Conservation (phyloP, 2,329 filamentous ascomycete genomes). For the Arthrobotrys musiformis region DNA sequence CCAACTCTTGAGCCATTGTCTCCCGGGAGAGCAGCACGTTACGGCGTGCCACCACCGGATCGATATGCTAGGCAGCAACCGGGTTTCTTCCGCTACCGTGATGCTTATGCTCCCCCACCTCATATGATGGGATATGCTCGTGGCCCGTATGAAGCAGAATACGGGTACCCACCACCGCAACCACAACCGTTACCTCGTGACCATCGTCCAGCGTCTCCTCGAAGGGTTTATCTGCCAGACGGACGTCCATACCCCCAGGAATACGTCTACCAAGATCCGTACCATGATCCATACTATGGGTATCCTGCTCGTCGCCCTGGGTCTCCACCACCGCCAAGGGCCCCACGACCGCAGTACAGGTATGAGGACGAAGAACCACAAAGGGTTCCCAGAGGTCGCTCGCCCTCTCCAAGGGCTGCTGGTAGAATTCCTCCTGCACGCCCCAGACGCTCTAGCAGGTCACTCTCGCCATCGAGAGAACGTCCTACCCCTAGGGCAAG, state of each 20-base stretch:
- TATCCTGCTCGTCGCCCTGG: conserved; percentile 34
- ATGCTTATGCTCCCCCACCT: conserved; percentile 35
- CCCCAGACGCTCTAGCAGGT: conserved; percentile 46
- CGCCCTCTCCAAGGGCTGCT: conserved; percentile 30
- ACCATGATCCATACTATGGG: conserved; percentile 44
- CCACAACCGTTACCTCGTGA: too few species aligned
- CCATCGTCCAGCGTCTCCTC: conserved; percentile 29
- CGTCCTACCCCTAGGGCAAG: conserved; percentile 29
- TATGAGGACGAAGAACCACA: conserved; percentile 44
- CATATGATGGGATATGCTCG: conserved; percentile 36
- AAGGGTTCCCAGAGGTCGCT: conserved; percentile 32
- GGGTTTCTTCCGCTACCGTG: conserved; percentile 50
- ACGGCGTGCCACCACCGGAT: conserved; percentile 32
- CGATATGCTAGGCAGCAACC: conserved; percentile 28
- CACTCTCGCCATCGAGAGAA: conserved; percentile 33
- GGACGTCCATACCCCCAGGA: conserved; percentile 44
- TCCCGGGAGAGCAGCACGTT: conserved; percentile 34
- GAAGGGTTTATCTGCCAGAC: conserved; percentile 41
- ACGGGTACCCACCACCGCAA: conserved; percentile 35
- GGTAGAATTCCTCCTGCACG: conserved; percentile 31
- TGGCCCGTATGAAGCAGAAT: conserved; percentile 41
- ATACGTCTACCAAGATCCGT: conserved; percentile 49
- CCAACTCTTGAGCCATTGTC: conserved; percentile 44
- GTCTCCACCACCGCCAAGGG: conserved; percentile 15
- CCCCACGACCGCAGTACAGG: conserved; percentile 22